Evolutionary conservation across 2,329 filamentous ascomycete species (phyloP).

Genomic region (Emergomyces pasteurianus): DNA sequence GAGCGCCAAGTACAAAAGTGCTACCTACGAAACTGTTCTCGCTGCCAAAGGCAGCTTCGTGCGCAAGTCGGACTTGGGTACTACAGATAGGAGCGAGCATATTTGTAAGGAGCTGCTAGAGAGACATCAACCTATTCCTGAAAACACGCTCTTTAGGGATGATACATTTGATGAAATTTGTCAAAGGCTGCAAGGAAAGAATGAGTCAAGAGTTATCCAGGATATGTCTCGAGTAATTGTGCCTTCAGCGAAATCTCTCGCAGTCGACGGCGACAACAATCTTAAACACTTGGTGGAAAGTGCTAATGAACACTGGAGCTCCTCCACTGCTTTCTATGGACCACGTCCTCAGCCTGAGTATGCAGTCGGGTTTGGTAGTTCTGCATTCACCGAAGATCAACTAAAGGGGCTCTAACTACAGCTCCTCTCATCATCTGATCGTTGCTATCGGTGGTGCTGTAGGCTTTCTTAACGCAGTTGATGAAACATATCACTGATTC

Average conservation of each 20-base stretch:
- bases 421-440: no score
- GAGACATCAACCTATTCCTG: not conserved
- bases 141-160: constrained; percentile 22
- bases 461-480: no score
- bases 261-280: not conserved
- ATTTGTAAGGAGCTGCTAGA: not conserved
- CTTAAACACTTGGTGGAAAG: no score
- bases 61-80: not conserved
- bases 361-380: no score
- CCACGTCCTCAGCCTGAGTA: no score
- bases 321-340: no score
- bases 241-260: not conserved
- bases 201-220: not conserved
- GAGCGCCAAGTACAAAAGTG: constrained; percentile 10
- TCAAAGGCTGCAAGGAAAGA: not conserved
- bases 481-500: no score
- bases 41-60: not conserved
- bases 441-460: no score
- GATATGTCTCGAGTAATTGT: not conserved
- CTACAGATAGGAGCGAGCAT: not conserved
- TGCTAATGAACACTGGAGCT: no score
- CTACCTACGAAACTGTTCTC: not conserved
- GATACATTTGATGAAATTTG: no score
- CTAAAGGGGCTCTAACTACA: no score
- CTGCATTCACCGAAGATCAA: no score